These are phyloP conservation scores for Cryptococcus floricola DNA, from an alignment of 1,284 basidiomycete genomes.

Conservation along the genomic window DNA sequence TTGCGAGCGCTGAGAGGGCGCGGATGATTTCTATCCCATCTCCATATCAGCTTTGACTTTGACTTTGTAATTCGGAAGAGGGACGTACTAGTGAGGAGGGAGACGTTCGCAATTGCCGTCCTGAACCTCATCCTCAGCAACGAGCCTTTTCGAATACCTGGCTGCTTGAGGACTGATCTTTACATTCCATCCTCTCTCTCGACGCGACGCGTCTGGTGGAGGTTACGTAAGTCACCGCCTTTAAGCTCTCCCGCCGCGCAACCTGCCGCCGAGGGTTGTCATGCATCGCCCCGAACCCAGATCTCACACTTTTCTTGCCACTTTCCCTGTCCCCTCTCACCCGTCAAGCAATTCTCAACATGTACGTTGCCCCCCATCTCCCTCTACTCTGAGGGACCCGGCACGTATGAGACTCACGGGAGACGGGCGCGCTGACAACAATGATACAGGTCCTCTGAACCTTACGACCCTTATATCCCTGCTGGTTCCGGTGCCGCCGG, in stretches of 20 bases:
- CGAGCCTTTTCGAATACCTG: neutral
- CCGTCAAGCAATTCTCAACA: no score
- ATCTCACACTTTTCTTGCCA: neutral
- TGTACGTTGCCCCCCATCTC: no score
- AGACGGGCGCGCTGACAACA: neutral
- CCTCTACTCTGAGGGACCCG: no score
- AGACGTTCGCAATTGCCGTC: constrained; percentile 60
- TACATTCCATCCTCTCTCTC: neutral
- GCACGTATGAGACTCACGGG: no score
- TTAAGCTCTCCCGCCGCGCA: no score
- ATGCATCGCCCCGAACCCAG: no score
- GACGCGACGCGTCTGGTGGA: neutral
- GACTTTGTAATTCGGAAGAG: neutral
- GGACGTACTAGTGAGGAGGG: constrained; percentile 58
- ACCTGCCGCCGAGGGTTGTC: no score
- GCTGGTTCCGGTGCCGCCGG: constrained; percentile 60
- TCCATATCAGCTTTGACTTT: neutral
- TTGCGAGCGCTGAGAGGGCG: constrained; percentile 75
- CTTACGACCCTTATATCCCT: constrained; percentile 93
- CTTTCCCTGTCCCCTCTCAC: neutral
- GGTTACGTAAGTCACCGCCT: no score
- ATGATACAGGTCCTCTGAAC: constrained; percentile 56
- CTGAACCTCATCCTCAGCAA: constrained; percentile 59
- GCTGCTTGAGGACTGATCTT: neutral
- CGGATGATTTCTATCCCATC: constrained; percentile 61